Evolutionary conservation across 202 grass and related monocot species (phyloP), one percentile per base, ranked within the genome.

Genomic region (Zizania palustris): DNA sequence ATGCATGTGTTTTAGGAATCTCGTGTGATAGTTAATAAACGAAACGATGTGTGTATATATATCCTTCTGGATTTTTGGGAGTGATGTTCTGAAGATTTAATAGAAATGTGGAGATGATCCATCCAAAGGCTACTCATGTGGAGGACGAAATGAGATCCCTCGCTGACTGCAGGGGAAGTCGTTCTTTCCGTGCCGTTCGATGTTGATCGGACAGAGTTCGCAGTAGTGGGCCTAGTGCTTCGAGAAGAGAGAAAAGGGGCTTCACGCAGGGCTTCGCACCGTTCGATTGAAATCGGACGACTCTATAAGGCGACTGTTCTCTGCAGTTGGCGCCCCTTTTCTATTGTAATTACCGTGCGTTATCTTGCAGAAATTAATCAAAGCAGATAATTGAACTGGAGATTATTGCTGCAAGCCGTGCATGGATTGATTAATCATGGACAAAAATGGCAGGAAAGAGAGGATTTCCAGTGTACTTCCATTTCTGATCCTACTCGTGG

Each of bases 221-320:
- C n/a, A n/a, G n/a, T n/a, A n/a, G n/a, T n/a, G n/a, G n/a, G n/a
- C n/a, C n/a, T n/a, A n/a, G n/a, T n/a, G n/a, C n/a, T n/a, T n/a
- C n/a, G n/a, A n/a, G n/a, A n/a, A n/a, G n/a, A n/a, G n/a, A n/a
- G n/a, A n/a, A n/a, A n/a, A n/a, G n/a, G n/a, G n/a, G n/a, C n/a
- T n/a, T n/a, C n/a, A n/a, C n/a, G n/a, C n/a, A n/a, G n/a, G n/a
- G n/a, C n/a, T n/a, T n/a, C n/a, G n/a, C n/a, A n/a, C n/a, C n/a
- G n/a, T n/a, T n/a, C n/a, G n/a, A n/a, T n/a, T n/a, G n/a, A 75
- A 59, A 88, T 76, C 76, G 59, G 80, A 4, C 19, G 74, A 85
- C 16, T 53, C 78, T 21, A n/a, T n/a, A n/a, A n/a, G 63, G 22
- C 54, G 28, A 65, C 50, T 40, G 57, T 48, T 58, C 21, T 16